These are phyloP conservation scores for Trichomonascaceae sp. DNA, from an alignment of 1,139 yeast genomes.

Conservation along the genomic window DNA sequence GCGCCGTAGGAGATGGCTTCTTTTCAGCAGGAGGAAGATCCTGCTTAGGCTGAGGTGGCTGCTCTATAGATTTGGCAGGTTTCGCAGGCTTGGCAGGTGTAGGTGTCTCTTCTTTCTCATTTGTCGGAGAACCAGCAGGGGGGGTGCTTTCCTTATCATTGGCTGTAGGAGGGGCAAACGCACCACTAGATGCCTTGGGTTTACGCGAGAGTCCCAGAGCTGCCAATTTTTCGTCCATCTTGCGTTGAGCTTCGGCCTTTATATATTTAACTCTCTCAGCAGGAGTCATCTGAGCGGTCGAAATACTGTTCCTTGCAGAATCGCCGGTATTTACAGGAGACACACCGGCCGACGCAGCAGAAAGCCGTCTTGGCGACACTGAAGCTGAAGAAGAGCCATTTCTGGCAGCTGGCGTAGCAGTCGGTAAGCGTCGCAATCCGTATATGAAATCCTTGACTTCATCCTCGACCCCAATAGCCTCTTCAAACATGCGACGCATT, in stretches of 20 bases:
- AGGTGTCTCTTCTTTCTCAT: constrained; percentile 1
- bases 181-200: constrained; percentile 21
- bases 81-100: constrained; percentile 13
- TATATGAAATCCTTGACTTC: constrained; percentile 61
- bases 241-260: constrained; percentile 84
- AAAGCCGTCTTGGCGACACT: constrained; percentile 8
- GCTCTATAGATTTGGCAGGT: constrained; percentile 2
- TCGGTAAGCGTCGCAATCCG: constrained; percentile 38
- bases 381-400: constrained; percentile 5
- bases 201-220: constrained; percentile 65
- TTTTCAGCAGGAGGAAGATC: neutral
- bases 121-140: neutral
- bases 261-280: constrained; percentile 71
- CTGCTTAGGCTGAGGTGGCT: neutral
- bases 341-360: constrained; percentile 3
- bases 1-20: constrained; percentile 14
- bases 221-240: constrained; percentile 86
- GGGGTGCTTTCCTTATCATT: constrained; percentile 11
- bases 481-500: constrained; percentile 73
- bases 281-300: constrained; percentile 11
- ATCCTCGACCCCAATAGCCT: constrained; percentile 71
- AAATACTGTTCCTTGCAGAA: neutral
- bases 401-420: constrained; percentile 5
- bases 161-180: constrained; percentile 21
- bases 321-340: constrained; percentile 6